Evolutionary conservation across 2,329 filamentous ascomycete species (phyloP), one percentile per base, ranked within the genome.

Genomic region (Rutstroemia sp.): DNA sequence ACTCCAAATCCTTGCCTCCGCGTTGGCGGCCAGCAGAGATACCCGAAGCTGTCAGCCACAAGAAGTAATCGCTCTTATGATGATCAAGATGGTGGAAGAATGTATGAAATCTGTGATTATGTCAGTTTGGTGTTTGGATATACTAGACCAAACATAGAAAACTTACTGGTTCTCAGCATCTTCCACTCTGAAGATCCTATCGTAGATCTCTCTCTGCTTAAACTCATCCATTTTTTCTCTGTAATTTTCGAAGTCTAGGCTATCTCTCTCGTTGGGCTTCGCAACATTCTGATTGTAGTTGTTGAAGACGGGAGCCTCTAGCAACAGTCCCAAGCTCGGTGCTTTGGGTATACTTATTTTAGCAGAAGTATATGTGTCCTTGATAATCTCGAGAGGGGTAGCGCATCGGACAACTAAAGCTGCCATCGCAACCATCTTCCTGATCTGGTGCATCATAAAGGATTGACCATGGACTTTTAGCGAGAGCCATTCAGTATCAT

Each of bases 391-490:
- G 4, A 84, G 76, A 4, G 88, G 78, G n/a, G 86, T 86, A 51
- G 90, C 94, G 70, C 88, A 95, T 39, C 94, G 86, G 6, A 95
- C 87, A 5, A 92, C 77, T 58, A 99, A 78, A 37, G 89, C 84
- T 8, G 84, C 89, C 87, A 99, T 91, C 56, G 89, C 90, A 16
- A 99, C 89, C 94, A 99, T 97, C 74, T 97, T 99, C 67, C 94
- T 87, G 72, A 99, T 99, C 75, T 99, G 94, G 73, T 99, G 94
- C 94, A 99, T 99, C 94, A 99, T 99, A 79, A 99, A 99, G 68
- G 87, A 92, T 73, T 99, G 94, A 0, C 94, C 94, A 72, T 99
- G 94, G 23, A 99, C 92, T 70, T 95, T 96, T 63, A 97, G 78
- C 45, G 88, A 94, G 4, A 99, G 78, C 94, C 94, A 99, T 75